These are phyloP conservation scores for Exophiala lecanii-corni DNA, from an alignment of 2,329 filamentous ascomycete species.

Conservation along the genomic window DNA sequence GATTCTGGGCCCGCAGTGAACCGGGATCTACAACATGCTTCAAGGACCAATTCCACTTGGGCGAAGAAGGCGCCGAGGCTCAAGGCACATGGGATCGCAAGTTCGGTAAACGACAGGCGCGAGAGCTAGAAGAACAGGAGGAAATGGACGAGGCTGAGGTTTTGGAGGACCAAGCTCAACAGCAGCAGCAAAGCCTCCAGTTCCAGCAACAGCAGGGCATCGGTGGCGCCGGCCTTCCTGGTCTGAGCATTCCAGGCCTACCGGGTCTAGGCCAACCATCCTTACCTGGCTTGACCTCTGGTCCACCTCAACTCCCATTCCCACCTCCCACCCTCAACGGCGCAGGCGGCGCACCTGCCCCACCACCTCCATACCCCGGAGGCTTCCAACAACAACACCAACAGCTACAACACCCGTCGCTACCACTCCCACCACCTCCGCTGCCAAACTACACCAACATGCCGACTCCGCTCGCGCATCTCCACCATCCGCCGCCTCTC, in stretches of 20 bases:
- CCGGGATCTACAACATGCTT: constrained; percentile 74
- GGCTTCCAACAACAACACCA: not conserved
- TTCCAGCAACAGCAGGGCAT: not conserved
- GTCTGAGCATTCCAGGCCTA: constrained; percentile 14
- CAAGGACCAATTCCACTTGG: constrained; percentile 92
- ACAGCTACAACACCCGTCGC: not conserved
- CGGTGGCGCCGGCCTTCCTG: constrained; percentile 23
- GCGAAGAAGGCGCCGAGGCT: constrained; percentile 85
- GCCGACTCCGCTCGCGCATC: not conserved
- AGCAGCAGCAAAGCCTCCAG: constrained; percentile 18
- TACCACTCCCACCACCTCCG: not conserved
- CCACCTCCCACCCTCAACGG: no score
- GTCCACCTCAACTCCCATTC: constrained; percentile 8
- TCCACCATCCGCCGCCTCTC: not conserved
- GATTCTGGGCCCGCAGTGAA: constrained; percentile 89
- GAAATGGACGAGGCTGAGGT: constrained; percentile 90
- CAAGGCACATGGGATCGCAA: constrained; percentile 91
- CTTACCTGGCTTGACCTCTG: constrained; percentile 6
- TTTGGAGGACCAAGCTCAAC: constrained; percentile 73
- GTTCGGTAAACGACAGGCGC: constrained; percentile 69
- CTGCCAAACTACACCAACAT: no score
- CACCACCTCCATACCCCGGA: not conserved
- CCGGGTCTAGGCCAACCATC: constrained; percentile 12
- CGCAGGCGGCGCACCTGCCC: not conserved
- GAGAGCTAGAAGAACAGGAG: constrained; percentile 92